Conservation (phyloP, 768 basidiomycete genomes). For the Lactarius vividus region DNA sequence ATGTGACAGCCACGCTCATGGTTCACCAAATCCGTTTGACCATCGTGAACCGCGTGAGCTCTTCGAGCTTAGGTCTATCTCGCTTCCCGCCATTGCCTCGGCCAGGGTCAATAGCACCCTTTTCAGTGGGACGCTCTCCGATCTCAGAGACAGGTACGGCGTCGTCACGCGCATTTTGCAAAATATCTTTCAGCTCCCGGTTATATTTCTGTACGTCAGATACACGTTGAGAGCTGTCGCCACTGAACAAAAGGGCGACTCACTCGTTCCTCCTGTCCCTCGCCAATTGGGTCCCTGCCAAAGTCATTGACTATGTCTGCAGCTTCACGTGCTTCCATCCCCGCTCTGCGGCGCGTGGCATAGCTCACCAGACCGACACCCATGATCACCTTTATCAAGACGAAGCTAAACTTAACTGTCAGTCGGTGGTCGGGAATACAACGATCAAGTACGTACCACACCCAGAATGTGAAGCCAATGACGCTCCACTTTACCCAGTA, state of each 20-base stretch:
- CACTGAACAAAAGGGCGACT: slow-evolving; percentile 29
- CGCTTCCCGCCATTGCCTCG: slow-evolving; percentile 34
- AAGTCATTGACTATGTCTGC: slow-evolving; percentile 83
- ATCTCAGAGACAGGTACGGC: slow-evolving; percentile 66
- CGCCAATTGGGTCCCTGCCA: slow-evolving; percentile 88
- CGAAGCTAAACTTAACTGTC: slow-evolving; percentile 48
- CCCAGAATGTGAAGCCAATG: slow-evolving; percentile 72
- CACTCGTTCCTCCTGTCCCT: slow-evolving; percentile 83
- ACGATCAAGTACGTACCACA: slow-evolving; percentile 57
- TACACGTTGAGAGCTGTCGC: neutral
- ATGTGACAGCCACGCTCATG: neutral
- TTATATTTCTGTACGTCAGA: slow-evolving; percentile 64
- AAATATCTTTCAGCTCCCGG: slow-evolving; percentile 67
- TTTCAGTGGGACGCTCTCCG: slow-evolving; percentile 47
- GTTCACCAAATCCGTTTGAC: slow-evolving; percentile 81
- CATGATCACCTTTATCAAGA: slow-evolving; percentile 89
- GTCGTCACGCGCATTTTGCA: slow-evolving; percentile 70
- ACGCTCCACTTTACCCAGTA: slow-evolving; percentile 62
- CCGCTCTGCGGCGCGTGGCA: slow-evolving; percentile 67
- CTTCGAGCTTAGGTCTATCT: slow-evolving; percentile 73
- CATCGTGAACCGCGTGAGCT: slow-evolving; percentile 94
- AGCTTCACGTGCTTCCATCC: slow-evolving; percentile 72
- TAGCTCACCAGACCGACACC: slow-evolving; percentile 86
- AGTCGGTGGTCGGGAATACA: neutral
- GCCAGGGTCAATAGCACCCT: slow-evolving; percentile 15